Evolutionary conservation across 225 moss, liverwort and hornwort genomes (phyloP).

Genomic region (Bryum argenteum): DNA sequence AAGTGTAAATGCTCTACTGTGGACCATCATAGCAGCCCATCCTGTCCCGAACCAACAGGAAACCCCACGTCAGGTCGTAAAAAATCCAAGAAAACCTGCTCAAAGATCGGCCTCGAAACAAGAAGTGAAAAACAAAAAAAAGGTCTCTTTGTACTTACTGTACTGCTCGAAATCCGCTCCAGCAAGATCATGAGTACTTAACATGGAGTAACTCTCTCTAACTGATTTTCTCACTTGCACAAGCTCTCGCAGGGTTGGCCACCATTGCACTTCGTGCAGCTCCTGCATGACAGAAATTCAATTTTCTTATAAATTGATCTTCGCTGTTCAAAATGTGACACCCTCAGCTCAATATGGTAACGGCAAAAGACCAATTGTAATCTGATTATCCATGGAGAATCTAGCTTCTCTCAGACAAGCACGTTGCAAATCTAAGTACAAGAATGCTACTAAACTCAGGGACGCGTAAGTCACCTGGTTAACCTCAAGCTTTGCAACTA

Average conservation of each 20-base stretch:
- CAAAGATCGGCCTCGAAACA: conserved; percentile 10
- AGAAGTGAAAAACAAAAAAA: conserved; percentile 1
- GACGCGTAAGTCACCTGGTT: conserved; percentile 1
- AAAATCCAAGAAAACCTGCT: conserved; percentile 23
- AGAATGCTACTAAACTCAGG: conserved; percentile 7
- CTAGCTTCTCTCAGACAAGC: conserved; percentile 15
- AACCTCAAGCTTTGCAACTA: conserved; percentile 1
- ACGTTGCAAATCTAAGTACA: conserved; percentile 15
- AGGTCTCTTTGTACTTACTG: conserved; percentile 56
- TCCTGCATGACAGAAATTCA: conserved; percentile 52
- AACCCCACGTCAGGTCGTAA: conserved; percentile 12
- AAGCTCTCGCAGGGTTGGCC: conserved; percentile 85
- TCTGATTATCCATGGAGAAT: background rate
- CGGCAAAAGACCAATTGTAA: background rate
- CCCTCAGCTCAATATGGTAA: background rate
- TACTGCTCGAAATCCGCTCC: conserved; percentile 67
- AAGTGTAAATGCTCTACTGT: conserved; percentile 95
- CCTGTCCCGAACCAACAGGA: conserved; percentile 51
- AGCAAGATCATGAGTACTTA: conserved; percentile 57
- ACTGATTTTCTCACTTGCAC: conserved; percentile 93
- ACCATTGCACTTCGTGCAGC: conserved; percentile 90
- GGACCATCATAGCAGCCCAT: conserved; percentile 94
- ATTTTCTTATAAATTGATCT: background rate
- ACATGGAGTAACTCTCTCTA: conserved; percentile 69
- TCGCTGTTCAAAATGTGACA: conserved; percentile 7